Conservation (phyloP, 1,284 basidiomycete genomes). For the Phaffia rhodozyma region DNA sequence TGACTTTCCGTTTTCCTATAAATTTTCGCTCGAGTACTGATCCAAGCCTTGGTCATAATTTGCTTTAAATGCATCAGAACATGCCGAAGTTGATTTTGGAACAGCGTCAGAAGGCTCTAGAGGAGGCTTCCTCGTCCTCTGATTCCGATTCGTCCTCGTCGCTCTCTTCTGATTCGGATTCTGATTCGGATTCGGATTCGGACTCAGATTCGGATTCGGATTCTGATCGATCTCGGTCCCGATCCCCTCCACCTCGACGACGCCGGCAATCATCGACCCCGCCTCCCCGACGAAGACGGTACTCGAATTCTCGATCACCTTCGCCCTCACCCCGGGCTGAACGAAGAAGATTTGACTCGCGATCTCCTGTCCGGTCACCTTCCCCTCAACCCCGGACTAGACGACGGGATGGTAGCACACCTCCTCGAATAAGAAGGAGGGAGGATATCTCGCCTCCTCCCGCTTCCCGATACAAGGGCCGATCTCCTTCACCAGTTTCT, state of each 20-base stretch:
- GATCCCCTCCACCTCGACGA: conserved; percentile 20
- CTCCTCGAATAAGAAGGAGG: conserved; percentile 32
- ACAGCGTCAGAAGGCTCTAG: conserved; percentile 72
- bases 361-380: background rate
- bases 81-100: conserved; percentile 84
- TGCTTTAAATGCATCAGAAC: conserved; percentile 43
- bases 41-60: background rate
- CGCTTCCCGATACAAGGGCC: background rate
- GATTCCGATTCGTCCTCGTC: conserved; percentile 39
- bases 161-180: conserved; percentile 26
- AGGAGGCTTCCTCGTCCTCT: conserved; percentile 41
- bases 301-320: conserved; percentile 3
- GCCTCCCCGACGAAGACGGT: conserved; percentile 10
- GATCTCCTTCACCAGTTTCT: background rate
- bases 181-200: conserved; percentile 32
- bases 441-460: conserved; percentile 2
- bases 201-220: conserved; percentile 25
- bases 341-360: conserved; percentile 3
- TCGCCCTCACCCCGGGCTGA: background rate
- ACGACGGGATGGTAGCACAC: conserved; percentile 31
- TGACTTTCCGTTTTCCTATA: background rate
- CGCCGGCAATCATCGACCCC: conserved; percentile 14
- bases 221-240: conserved; percentile 32
- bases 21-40: conserved; percentile 3
- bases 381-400: conserved; percentile 17